phyloP scores from a whole-genome alignment of 2,329 filamentous ascomycete genomes.

The Keithomyces neogunnii region DNA sequence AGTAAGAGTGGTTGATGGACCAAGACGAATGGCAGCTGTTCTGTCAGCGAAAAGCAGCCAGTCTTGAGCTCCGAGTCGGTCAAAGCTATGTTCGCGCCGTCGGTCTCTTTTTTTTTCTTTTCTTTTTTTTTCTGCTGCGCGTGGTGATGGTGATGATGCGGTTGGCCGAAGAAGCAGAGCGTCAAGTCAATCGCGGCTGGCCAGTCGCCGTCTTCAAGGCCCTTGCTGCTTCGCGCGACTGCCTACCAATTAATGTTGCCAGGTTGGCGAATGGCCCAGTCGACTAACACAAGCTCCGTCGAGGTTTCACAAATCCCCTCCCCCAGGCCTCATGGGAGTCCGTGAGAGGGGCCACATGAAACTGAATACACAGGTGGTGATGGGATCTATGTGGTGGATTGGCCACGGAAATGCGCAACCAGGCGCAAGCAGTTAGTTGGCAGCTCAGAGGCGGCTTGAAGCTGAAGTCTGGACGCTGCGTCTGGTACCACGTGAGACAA shows the following conservation, averaged over 20 bases:
- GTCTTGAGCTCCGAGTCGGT: background rate
- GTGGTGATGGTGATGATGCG: background rate
- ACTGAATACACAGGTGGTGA: conserved; percentile 1
- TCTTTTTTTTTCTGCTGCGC: no score
- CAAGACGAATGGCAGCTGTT: no score
- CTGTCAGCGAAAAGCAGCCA: no score
- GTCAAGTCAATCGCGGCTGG: background rate
- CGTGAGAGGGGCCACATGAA: conserved; percentile 13
- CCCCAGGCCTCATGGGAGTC: conserved; percentile 14
- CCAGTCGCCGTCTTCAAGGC: background rate
- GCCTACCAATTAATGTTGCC: background rate
- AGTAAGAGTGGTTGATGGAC: background rate
- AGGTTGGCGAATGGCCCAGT: background rate
- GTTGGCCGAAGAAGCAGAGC: background rate
- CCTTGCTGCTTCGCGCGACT: no score
- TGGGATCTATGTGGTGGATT: background rate
- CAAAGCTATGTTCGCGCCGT: no score
- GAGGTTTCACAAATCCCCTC: conserved; percentile 12
- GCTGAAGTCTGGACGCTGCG: conserved; percentile 7
- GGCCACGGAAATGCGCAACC: background rate
- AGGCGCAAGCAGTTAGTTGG: background rate
- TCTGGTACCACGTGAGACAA: conserved; percentile 14
- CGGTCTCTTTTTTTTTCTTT: no score
- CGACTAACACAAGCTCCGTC: background rate
- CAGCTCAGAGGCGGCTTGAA: conserved; percentile 1